Evolutionary conservation across 768 basidiomycete species (phyloP), one percentile per base, ranked within the genome.

Genomic region (Pilatotrama ljubarskyi): DNA sequence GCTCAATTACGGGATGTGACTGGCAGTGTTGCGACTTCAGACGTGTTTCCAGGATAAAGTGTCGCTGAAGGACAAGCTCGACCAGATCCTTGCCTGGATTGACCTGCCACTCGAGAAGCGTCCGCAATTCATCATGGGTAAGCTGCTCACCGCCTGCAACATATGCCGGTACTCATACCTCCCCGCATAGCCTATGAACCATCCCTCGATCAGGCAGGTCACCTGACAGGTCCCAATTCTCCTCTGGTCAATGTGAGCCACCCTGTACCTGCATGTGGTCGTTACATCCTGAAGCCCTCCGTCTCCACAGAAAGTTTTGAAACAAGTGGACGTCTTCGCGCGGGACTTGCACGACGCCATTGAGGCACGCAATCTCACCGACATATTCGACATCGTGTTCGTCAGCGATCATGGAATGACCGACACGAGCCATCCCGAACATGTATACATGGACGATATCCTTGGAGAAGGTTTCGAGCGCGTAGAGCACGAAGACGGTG

Each of bases 361-460:
- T 36, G 77, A 78, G 47, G 77, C 78, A 4, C 84, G 95, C 6
- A 93, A 95, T 68, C 79, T 96, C 24, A 86, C 84, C 1, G 82
- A 89, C 46, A 90, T 95, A 18, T 87, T 94, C 13, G 92, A 97
- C 70, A 79, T 96, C 32, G 81, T 96, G 22, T 94, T 95, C 66
- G 93, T 97, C 63, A 90, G 88, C 62, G 91, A 93, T 69, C 90
- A 93, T 66, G 93, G 92, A n/a, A 95, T 93, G 91, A 88, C 85
- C 1, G 90, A 92, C 70, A 96, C 93, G n/a, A 85, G 84, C 61
- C 81, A 90, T 62, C 85, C 86, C 0, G 83, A 88, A 49, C 79
- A 83, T 48, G 74, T 95, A 35, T 91, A 88, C 72, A 78, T 97
- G 53, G 93, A 97, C 69, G 88, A 92, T 64, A 83, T 93, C 57